A percentile compares a stretch with the other conserved stretches of the same genome.
These are phyloP conservation scores for Suhomyces xylopsoci DNA, from an alignment of 805 yeast genomes.

Conservation along the genomic window DNA sequence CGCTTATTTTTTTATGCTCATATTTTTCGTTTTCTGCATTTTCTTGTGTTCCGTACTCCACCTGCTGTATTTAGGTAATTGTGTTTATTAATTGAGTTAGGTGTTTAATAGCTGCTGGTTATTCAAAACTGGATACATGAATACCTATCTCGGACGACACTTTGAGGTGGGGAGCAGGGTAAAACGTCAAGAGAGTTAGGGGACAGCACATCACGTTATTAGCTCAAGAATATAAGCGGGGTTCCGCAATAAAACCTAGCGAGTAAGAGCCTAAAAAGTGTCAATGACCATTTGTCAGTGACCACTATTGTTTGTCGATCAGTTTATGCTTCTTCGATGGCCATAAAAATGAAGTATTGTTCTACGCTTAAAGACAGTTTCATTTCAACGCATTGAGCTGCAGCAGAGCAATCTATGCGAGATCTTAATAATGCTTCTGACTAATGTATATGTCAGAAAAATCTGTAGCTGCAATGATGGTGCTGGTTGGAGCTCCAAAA, in stretches of 20 bases:
- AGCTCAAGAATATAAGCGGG: neutral
- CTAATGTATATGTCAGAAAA: neutral
- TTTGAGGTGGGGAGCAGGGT: neutral
- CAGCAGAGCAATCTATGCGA: neutral
- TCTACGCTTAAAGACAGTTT: neutral
- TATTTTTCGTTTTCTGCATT: neutral
- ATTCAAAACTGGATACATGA: neutral
- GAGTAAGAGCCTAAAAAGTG: neutral
- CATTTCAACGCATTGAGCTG: neutral
- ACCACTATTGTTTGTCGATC: neutral
- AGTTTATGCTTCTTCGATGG: neutral
- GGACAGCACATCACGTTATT: neutral
- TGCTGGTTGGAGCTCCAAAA: conserved; percentile 1
- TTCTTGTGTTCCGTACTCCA: neutral
- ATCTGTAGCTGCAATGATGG: neutral
- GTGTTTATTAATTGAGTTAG: neutral
- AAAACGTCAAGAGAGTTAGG: neutral
- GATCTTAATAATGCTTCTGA: neutral
- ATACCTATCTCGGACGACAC: neutral
- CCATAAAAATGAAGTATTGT: neutral
- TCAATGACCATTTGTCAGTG: neutral
- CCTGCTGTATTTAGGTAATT: neutral
- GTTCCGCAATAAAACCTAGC: neutral
- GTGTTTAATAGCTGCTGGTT: neutral
- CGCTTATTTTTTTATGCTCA: neutral